These are phyloP conservation scores for Klebsormidium nitens DNA, from an alignment of 139 green algal species.

Conservation along the genomic window DNA sequence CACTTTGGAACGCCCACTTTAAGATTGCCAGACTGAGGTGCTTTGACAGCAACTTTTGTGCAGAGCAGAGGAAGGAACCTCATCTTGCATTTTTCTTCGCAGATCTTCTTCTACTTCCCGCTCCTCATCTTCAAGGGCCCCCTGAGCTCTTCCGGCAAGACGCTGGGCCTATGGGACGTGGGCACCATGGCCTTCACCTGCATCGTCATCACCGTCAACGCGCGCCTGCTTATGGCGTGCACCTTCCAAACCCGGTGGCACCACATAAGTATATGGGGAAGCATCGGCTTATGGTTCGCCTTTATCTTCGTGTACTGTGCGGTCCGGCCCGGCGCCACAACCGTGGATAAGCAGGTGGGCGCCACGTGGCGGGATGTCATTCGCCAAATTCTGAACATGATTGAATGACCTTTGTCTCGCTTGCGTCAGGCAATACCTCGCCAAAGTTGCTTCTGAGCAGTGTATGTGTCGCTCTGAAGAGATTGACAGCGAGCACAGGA, in stretches of 20 bases:
- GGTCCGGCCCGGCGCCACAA: slow-evolving; percentile 8
- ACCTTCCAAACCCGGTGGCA: slow-evolving; percentile 45
- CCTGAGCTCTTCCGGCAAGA: slow-evolving; percentile 18
- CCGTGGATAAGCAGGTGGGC: background rate
- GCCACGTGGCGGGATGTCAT: background rate
- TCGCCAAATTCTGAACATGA: background rate
- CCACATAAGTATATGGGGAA: slow-evolving; percentile 34
- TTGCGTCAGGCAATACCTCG: background rate
- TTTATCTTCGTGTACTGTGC: slow-evolving; percentile 42
- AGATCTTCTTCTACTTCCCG: slow-evolving; percentile 26
- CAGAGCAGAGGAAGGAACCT: too few relatives aligned
- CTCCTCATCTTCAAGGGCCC: background rate
- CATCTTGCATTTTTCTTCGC: background rate
- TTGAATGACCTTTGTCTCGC: background rate
- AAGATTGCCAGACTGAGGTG: too few relatives aligned
- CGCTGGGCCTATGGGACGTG: slow-evolving; percentile 36
- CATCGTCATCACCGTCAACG: slow-evolving; percentile 50
- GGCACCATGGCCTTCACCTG: slow-evolving; percentile 46
- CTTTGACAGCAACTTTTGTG: too few relatives aligned
- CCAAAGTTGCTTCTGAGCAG: background rate
- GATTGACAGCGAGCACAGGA: background rate
- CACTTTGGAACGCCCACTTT: too few relatives aligned
- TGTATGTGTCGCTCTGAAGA: too few relatives aligned
- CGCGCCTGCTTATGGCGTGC: slow-evolving; percentile 40
- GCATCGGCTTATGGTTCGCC: slow-evolving; percentile 40